Conservation (phyloP, 176 grass and related monocot species). For the Raddia distichophylla region DNA sequence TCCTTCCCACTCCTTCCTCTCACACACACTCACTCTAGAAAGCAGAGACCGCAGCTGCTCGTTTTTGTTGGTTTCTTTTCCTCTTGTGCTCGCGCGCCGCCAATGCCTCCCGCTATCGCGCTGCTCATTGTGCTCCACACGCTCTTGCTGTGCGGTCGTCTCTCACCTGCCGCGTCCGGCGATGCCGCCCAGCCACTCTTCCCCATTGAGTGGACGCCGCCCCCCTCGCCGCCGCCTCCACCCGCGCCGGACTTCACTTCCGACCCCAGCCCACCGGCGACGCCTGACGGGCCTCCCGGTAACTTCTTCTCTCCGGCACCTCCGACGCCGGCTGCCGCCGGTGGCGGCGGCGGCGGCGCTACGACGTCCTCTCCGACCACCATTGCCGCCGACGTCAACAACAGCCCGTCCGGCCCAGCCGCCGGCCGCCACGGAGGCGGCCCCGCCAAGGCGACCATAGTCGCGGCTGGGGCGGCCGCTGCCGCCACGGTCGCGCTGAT, state of each 20-base stretch:
- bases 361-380: slow-evolving; percentile 45
- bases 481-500: slow-evolving; percentile 44
- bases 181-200: slow-evolving; percentile 68
- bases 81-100: neutral
- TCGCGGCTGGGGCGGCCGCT: slow-evolving; percentile 49
- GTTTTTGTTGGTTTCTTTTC: neutral
- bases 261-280: slow-evolving; percentile 44
- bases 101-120: slow-evolving; percentile 48
- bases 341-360: neutral
- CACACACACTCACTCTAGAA: slow-evolving; percentile 36
- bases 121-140: slow-evolving; percentile 20
- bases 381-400: slow-evolving; percentile 53
- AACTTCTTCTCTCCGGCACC: slow-evolving; percentile 63
- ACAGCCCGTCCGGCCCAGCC: neutral
- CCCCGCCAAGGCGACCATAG: slow-evolving; percentile 51
- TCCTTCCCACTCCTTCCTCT: slow-evolving; percentile 1
- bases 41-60: slow-evolving; percentile 3
- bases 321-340: slow-evolving; percentile 4
- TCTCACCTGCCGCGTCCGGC: neutral
- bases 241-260: slow-evolving; percentile 64
- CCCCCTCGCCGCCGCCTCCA: slow-evolving; percentile 59
- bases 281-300: slow-evolving; percentile 28
- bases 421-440: slow-evolving; percentile 20
- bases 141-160: slow-evolving; percentile 14
- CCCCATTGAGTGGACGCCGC: slow-evolving; percentile 87